Percentiles rank a stretch among this genome's conserved stretches.
Conservation (phyloP, 768 basidiomycete species). For the Russula brevipes region DNA sequence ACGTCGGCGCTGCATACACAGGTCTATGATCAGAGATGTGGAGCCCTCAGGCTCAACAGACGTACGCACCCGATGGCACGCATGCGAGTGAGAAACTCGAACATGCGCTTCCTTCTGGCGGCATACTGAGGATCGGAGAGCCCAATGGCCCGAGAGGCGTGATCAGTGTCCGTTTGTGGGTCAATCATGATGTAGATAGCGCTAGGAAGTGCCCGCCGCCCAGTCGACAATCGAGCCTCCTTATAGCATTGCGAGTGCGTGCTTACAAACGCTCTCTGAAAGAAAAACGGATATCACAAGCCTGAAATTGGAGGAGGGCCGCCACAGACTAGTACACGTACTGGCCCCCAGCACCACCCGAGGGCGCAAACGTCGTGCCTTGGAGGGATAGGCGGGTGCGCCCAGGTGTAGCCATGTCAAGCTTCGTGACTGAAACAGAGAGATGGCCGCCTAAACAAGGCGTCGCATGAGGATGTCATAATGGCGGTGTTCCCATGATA, state of each 20-base stretch:
- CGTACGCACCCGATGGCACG: slow-evolving; percentile 54
- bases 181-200: background rate
- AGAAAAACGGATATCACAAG: background rate
- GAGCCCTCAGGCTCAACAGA: background rate
- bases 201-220: too few species aligned
- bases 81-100: slow-evolving; percentile 55
- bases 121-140: slow-evolving; percentile 46
- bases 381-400: background rate
- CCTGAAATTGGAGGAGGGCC: background rate
- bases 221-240: background rate
- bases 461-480: too few species aligned
- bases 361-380: background rate
- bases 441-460: background rate
- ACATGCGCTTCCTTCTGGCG: slow-evolving; percentile 39
- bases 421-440: background rate
- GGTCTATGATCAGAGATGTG: slow-evolving; percentile 6
- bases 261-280: background rate
- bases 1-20: slow-evolving; percentile 46
- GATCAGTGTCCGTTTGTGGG: background rate
- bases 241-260: background rate
- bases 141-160: slow-evolving; percentile 38
- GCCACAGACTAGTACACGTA: background rate
- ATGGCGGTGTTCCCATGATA: too few species aligned
- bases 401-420: too few species aligned
- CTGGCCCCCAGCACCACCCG: background rate